These are phyloP conservation scores for Chalciporus piperatoides DNA, from an alignment of 1,284 basidiomycete genomes.

Conservation along the genomic window DNA sequence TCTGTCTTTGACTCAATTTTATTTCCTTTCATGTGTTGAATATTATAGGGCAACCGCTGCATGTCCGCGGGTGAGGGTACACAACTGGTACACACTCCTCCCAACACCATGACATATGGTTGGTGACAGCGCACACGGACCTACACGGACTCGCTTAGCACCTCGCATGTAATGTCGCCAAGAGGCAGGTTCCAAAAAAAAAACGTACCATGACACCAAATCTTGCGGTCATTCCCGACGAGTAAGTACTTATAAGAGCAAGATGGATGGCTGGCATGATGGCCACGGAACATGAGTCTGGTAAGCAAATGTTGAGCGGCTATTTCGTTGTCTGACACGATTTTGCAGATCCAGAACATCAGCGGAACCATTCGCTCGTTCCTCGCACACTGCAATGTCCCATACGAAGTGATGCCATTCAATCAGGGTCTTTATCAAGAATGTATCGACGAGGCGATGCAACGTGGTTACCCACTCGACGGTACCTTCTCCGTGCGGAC, in stretches of 20 bases:
- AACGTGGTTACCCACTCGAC: no score
- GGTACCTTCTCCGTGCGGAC: no score
- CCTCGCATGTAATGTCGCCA: no score
- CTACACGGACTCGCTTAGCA: no score
- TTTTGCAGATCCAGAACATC: slow-evolving; percentile 10
- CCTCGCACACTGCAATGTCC: slow-evolving; percentile 17
- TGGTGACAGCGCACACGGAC: no score
- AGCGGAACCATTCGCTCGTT: slow-evolving; percentile 18
- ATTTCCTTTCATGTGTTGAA: no score
- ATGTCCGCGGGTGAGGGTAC: no score
- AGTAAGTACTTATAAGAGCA: slow-evolving; percentile 13
- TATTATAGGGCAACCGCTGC: no score
- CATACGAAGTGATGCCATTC: slow-evolving; percentile 15
- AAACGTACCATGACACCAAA: not conserved
- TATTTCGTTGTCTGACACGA: not conserved
- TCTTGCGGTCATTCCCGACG: not conserved
- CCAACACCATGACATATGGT: no score
- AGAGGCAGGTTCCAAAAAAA: no score
- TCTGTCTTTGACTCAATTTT: no score
- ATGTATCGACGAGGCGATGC: slow-evolving; percentile 14
- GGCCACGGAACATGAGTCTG: slow-evolving; percentile 13
- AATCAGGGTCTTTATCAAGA: slow-evolving; percentile 17
- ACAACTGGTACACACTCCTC: no score
- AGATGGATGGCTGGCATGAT: not conserved
- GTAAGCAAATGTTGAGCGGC: not conserved